Evolutionary conservation across 2,329 filamentous ascomycete genomes (phyloP).

Genomic region (Exophiala calicioides): DNA sequence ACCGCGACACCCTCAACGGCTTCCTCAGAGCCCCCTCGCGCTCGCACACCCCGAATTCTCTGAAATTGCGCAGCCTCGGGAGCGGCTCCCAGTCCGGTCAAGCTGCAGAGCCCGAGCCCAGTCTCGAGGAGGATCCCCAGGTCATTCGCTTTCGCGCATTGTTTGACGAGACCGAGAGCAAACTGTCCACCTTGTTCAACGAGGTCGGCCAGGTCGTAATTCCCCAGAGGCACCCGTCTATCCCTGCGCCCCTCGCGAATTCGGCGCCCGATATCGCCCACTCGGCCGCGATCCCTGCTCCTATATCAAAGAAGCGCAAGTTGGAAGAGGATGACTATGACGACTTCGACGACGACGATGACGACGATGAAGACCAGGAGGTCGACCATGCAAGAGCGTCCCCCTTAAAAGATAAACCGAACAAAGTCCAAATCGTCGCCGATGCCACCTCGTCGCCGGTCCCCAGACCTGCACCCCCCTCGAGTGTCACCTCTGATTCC

Average conservation of each 20-base stretch:
- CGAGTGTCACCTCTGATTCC: conserved; percentile 45
- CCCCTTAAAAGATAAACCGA: conserved; percentile 52
- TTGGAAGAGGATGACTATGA: conserved; percentile 79
- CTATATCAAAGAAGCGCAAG: conserved; percentile 68
- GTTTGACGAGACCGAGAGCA: conserved; percentile 74
- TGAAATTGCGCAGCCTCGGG: conserved; percentile 45
- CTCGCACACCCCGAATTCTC: conserved; percentile 45
- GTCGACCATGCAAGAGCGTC: conserved; percentile 50
- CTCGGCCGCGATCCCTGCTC: conserved; percentile 45
- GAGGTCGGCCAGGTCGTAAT: conserved; percentile 37
- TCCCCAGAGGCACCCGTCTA: conserved; percentile 52
- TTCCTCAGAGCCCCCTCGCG: conserved; percentile 45
- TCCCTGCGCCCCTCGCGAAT: conserved; percentile 39
- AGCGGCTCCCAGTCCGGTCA: conserved; percentile 47
- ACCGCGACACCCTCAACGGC: conserved; percentile 44
- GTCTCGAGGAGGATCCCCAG: conserved; percentile 69
- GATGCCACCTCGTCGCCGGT: conserved; percentile 47
- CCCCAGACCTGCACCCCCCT: conserved; percentile 52
- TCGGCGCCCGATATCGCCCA: conserved; percentile 51
- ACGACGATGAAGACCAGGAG: conserved; percentile 64
- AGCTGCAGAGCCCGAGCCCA: conserved; percentile 55
- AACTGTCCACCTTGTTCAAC: conserved; percentile 74
- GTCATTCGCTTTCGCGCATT: conserved; percentile 73
- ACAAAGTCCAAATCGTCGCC: conserved; percentile 33
- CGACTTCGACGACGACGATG: conserved; percentile 81